Evolutionary conservation across 495 filamentous ascomycete genomes (phyloP), one percentile per base, ranked within the genome.

Genomic region (Friedmanniomyces endolithicus): DNA sequence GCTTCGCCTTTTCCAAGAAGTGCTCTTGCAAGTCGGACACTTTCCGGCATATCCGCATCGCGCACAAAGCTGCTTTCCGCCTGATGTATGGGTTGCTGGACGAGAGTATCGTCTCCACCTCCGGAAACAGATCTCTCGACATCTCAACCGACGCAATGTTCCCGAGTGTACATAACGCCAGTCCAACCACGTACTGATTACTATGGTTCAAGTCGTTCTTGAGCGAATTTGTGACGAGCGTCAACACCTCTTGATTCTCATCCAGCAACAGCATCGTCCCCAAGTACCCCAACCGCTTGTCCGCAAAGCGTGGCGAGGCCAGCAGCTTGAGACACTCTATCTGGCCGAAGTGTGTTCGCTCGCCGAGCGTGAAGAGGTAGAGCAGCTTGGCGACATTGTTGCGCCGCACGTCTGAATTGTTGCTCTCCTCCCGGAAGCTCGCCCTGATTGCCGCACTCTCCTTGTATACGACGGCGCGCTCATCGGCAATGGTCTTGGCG

Each of bases 371-470:
- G 68, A 98, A 98, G 50, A 98, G 87, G 64, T 98, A 98, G 37
- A 98, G 78, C 19, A 98, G 80, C 68, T 98, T 98, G 58, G 92
- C 90, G 55, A 98, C 94, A 78, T 98, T 98, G 75, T 98, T 98
- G 67, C 92, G 82, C 75, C 90, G 83, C 60, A 94, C 78, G 67
- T 84, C 83, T 56, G 86, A 88, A 70, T 97, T 89, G 57, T 82
- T 79, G 70, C 87, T 95, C 75, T 98, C 92, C 71, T 98, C 92
- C 61, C 92, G 78, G 68, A 98, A 98, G 66, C 90, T 96, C 56
- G 92, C 87, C 70, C 92, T 77, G 64, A 98, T 97, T 45, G 90
- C 85, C 50, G 92, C 94, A 71, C 92, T 97, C 74, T 98, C 92
- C 70, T 98, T 98, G 64, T 97, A 92, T 55, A 98, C 92, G 24